These are phyloP conservation scores for Thielaviopsis euricoi DNA, from an alignment of 2,329 filamentous ascomycete genomes.

Conservation along the genomic window DNA sequence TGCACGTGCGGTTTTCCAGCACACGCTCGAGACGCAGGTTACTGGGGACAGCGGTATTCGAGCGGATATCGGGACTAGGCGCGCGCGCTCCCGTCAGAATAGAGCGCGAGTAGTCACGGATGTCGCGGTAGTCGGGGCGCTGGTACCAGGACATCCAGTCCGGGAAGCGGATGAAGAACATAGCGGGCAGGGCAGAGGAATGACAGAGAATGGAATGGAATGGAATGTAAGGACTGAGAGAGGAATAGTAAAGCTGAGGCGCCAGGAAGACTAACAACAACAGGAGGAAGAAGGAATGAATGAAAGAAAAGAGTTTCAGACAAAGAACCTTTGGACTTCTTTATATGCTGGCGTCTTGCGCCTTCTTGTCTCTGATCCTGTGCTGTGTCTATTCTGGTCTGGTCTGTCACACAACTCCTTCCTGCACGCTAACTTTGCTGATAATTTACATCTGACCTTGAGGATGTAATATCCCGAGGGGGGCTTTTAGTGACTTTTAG, in stretches of 20 bases:
- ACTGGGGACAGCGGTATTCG: conserved; percentile 22
- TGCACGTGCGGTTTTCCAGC: conserved; percentile 32
- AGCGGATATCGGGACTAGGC: conserved; percentile 21
- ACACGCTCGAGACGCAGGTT: conserved; percentile 27
- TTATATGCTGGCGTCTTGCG: too few relatives aligned
- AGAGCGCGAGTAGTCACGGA: conserved; percentile 26
- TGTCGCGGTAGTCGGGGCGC: conserved; percentile 31
- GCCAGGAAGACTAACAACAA: neutral
- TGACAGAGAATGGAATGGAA: neutral
- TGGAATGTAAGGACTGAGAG: neutral
- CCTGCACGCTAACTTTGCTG: too few relatives aligned
- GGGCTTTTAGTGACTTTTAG: neutral
- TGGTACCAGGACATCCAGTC: conserved; percentile 30
- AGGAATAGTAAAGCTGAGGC: neutral
- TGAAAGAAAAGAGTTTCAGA: too few relatives aligned
- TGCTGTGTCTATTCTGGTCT: too few relatives aligned
- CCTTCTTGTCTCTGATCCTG: too few relatives aligned
- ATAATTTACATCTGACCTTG: too few relatives aligned
- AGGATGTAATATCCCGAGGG: too few relatives aligned
- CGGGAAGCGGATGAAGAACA: conserved; percentile 14
- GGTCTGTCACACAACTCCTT: too few relatives aligned
- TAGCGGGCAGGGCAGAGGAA: neutral
- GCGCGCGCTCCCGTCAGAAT: conserved; percentile 21
- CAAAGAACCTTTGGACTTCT: too few relatives aligned
- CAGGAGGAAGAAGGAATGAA: too few relatives aligned